Base-by-base conservation (phyloP, 805 yeast species). In the Candida multigemmis region DNA sequence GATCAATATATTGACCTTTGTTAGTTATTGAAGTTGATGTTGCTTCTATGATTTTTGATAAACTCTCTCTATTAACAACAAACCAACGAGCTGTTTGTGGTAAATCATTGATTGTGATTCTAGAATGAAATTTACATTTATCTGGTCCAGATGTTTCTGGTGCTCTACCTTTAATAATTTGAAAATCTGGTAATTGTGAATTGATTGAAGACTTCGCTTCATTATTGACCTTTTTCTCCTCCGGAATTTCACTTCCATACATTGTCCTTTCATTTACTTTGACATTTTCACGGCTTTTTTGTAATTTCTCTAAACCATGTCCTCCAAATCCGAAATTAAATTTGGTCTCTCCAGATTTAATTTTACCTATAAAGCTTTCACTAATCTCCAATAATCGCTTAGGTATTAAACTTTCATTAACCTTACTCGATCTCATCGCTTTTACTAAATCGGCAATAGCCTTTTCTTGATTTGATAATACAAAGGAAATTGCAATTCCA, bases 241-340 rank as follows among this genome's bases (percentile, higher is more conserved):
- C 29, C 5, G 42, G 53, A 5, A 56, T 67, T 16, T 53, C 68
- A 12, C 68, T 21, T 26, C n/a, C 74, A 41, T 58, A 69, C 6
- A 69, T 59, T 31, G 56, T 57, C 28, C 71, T 53, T 40, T 77
- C 79, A 16, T 65, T 31, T 29, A 58, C 59, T 33, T 71, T 57
- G 24, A 67, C 60, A 7, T 11, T 26, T 12, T 37, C 41, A 17
- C 41, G 22, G 22, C 32, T 35, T 22, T 37, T 24, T 22, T 37
- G 41, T 5, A 25, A 61, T 61, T 22, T 69, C 68, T 31, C 91
- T 54, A 6, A 64, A 49, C 33, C 74, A 72, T 33, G 87, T 12
- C 98, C 98, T 3, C 96, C 94, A 57, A 86, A 91, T 0, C 98
- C 98, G 29, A 74, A 70, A 14, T 71, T 67, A 32, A 71, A 63